A percentile compares a stretch with the other conserved stretches of the same genome.
Evolutionary conservation across 176 grass and related monocot species (phyloP).

Genomic region (Lolium perenne): DNA sequence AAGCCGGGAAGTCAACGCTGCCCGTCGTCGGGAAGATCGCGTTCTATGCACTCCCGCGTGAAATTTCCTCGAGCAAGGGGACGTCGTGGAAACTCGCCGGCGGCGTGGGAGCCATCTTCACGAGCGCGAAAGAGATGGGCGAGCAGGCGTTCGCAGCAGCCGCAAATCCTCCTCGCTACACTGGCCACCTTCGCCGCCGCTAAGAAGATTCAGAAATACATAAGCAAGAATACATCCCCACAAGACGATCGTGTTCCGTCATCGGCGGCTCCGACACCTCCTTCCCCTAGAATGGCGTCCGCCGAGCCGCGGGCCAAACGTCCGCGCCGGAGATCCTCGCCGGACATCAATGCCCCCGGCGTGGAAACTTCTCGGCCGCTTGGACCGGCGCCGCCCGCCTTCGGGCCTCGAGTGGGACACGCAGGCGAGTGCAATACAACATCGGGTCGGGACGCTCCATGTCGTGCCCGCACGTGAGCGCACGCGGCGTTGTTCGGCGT

Average conservation of each 20-base stretch:
- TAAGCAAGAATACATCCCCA: background rate
- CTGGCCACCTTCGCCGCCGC: background rate
- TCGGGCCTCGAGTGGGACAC: conserved; percentile 23
- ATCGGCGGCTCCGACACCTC: background rate
- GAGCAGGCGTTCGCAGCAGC: conserved; percentile 31
- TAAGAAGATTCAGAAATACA: too few relatives aligned
- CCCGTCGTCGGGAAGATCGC: conserved; percentile 56
- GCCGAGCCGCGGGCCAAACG: conserved; percentile 51
- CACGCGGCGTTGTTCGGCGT: conserved; percentile 39
- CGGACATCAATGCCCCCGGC: conserved; percentile 55
- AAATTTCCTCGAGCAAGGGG: conserved; percentile 17
- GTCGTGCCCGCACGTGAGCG: conserved; percentile 57
- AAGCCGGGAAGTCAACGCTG: background rate
- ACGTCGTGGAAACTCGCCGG: conserved; percentile 45
- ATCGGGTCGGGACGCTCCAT: conserved; percentile 58
- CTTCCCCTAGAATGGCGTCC: conserved; percentile 43
- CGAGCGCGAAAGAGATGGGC: background rate
- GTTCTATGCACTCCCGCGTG: conserved; percentile 42
- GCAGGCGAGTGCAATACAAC: conserved; percentile 40
- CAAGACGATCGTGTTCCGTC: conserved; percentile 5
- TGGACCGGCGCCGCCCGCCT: conserved; percentile 38
- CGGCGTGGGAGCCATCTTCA: conserved; percentile 41
- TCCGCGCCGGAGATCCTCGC: conserved; percentile 50
- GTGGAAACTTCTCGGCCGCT: conserved; percentile 54
- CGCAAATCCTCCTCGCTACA: conserved; percentile 37